Conservation (phyloP, 768 basidiomycete species). For the Phylloporus scabripes region DNA sequence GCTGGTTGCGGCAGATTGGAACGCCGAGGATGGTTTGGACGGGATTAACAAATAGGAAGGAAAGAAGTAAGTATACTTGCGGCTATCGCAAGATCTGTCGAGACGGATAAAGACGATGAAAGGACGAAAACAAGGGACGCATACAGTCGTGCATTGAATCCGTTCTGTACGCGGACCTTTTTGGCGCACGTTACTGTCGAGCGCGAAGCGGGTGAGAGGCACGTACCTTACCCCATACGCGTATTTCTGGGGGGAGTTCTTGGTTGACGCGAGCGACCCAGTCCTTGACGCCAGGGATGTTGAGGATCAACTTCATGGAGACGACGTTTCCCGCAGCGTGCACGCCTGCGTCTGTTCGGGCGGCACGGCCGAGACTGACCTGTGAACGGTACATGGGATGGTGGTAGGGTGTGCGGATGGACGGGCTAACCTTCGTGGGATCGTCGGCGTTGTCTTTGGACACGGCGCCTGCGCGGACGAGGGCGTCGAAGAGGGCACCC, state of each 20-base stretch:
- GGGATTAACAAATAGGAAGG: conserved; percentile 91
- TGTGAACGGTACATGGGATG: conserved; percentile 24
- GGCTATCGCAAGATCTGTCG: conserved; percentile 80
- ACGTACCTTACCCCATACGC: conserved; percentile 86
- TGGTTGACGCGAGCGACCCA: conserved; percentile 73
- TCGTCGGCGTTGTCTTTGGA: conserved; percentile 91
- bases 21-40: conserved; percentile 69
- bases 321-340: conserved; percentile 95
- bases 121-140: conserved; percentile 10
- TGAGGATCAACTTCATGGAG: conserved; percentile 82
- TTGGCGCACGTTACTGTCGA: background rate
- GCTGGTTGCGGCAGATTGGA: conserved; percentile 38
- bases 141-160: conserved; percentile 75
- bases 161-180: conserved; percentile 68
- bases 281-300: conserved; percentile 65
- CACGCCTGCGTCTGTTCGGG: conserved; percentile 95
- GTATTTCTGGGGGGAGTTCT: conserved; percentile 84
- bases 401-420: background rate
- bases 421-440: conserved; percentile 66
- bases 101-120: conserved; percentile 3
- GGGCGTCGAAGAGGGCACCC: conserved; percentile 79
- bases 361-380: conserved; percentile 83
- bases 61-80: conserved; percentile 97
- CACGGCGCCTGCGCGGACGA: conserved; percentile 89
- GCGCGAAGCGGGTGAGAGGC: background rate